Conservation (phyloP, 2,329 filamentous ascomycete species). For the Arthrobotrys conoides region DNA sequence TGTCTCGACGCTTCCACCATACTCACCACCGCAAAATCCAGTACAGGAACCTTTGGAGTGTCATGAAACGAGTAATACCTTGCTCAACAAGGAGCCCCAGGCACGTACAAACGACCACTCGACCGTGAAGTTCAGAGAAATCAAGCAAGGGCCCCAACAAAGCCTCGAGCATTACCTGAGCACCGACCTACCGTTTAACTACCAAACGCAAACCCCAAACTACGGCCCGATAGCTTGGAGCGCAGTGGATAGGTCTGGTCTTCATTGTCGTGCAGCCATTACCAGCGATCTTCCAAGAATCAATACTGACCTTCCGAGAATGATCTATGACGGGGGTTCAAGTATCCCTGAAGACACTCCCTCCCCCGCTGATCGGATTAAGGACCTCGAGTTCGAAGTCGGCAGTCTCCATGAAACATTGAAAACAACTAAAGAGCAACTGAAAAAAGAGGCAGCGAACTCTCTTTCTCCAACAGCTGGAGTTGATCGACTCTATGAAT, state of each 20-base stretch:
- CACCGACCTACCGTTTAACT: too few relatives aligned
- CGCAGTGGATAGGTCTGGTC: neutral
- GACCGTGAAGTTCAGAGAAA: neutral
- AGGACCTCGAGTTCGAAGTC: conserved; percentile 18
- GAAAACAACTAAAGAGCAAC: neutral
- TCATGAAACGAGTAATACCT: neutral
- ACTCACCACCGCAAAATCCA: conserved; percentile 1
- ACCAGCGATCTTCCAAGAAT: conserved; percentile 13
- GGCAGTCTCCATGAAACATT: neutral
- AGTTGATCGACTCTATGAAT: conserved; percentile 14
- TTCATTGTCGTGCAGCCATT: neutral
- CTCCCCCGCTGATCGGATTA: conserved; percentile 4
- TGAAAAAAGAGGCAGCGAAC: neutral
- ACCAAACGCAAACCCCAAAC: too few relatives aligned
- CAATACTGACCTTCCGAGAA: conserved; percentile 14
- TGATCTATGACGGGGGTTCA: neutral
- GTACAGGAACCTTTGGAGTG: conserved; percentile 2
- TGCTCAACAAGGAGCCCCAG: neutral
- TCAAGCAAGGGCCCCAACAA: neutral
- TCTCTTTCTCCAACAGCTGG: neutral
- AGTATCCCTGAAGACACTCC: neutral
- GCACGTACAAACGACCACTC: neutral
- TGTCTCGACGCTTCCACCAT: neutral
- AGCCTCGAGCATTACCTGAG: too few relatives aligned
- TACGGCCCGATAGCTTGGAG: neutral